A percentile compares a stretch with the other conserved stretches of the same genome.
Evolutionary conservation across 352 stramenopile species (phyloP).

Genomic region (Pythium apleroticum): DNA sequence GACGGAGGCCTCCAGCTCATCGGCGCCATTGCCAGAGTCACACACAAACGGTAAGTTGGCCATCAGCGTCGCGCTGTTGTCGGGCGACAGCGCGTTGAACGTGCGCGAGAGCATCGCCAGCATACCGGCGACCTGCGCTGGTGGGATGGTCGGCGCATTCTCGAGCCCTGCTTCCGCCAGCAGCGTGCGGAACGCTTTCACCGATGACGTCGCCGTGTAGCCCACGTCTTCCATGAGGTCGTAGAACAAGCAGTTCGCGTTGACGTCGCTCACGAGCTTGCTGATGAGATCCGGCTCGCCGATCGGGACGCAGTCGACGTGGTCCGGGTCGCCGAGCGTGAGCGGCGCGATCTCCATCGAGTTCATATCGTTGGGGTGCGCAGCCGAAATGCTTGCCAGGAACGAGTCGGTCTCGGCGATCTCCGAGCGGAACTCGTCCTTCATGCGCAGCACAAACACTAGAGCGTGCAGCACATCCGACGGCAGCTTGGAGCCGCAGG

Average conservation of each 20-base stretch:
- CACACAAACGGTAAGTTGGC: constrained; percentile 81
- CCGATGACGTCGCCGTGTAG: constrained; percentile 77
- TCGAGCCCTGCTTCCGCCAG: constrained; percentile 78
- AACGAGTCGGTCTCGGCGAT: constrained; percentile 84
- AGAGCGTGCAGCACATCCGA: constrained; percentile 81
- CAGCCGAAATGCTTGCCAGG: constrained; percentile 79
- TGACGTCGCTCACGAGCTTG: constrained; percentile 81
- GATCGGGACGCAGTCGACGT: constrained; percentile 76
- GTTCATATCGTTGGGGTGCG: constrained; percentile 86
- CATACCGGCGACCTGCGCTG: constrained; percentile 87
- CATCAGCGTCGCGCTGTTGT: constrained; percentile 76
- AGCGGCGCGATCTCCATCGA: constrained; percentile 83
- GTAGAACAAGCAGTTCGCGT: constrained; percentile 82
- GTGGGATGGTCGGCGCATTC: constrained; percentile 81
- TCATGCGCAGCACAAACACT: constrained; percentile 79
- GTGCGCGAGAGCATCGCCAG: constrained; percentile 86
- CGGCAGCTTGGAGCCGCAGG: constrained; percentile 77
- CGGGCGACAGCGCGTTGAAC: constrained; percentile 61
- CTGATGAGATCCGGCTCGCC: constrained; percentile 61
- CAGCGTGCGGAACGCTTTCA: constrained; percentile 80
- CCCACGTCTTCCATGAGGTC: constrained; percentile 91
- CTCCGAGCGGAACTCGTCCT: constrained; percentile 73
- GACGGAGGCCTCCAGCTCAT: constrained; percentile 27
- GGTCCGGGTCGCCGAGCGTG: constrained; percentile 83
- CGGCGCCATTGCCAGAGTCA: constrained; percentile 34